Base-by-base conservation (phyloP, 768 basidiomycete genomes). In the Polyporus arcularius region DNA sequence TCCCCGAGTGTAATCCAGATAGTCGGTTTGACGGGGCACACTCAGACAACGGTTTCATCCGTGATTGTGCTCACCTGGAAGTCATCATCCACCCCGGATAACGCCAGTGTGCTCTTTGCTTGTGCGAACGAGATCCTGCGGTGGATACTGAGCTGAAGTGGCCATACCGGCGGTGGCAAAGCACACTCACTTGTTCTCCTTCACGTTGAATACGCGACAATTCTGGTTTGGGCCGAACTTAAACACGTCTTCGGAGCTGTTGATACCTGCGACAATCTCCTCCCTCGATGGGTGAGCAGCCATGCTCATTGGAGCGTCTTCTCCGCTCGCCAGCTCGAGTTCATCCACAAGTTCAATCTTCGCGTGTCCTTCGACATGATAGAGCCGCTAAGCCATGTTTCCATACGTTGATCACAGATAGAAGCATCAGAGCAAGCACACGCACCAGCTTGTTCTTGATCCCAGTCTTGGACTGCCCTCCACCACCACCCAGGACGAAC, bases 281-380 rank as follows among this genome's bases (percentile, higher is more conserved):
- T 81, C 77, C 51, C 72, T 76, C 81, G 85, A 72, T 9, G 78
- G 73, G 70, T 89, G 75, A 12, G 85, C 82, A 16, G 89, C 87
- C 81, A 98, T 88, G 71, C 94, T 96, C 93, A 95, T 98, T n/a
- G 97, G 96, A 4, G 90, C 91, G 74, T 98, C 97, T 71, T 96
- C 96, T 39, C 86, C 89, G 32, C 73, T 82, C 56, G 84, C 88
- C 12, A 99, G 81, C 67, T 92, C 85, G 50, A 87, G 78, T 72
- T 97, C 94, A 65, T 83, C 73, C 28, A 87, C 70, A 1, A 85
- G 74, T 35, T 84, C 76, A 11, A 94, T 71, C 16, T 77, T 73
- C 60, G 83, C 80, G 43, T 83, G 78, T 15, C 80, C 71, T 15
- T 76, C 77, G 56, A 93, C 78, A 49, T 80, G 76, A 72, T 91